Conservation (phyloP, 805 yeast genomes). For the Saccharomycopsis fermentans region DNA sequence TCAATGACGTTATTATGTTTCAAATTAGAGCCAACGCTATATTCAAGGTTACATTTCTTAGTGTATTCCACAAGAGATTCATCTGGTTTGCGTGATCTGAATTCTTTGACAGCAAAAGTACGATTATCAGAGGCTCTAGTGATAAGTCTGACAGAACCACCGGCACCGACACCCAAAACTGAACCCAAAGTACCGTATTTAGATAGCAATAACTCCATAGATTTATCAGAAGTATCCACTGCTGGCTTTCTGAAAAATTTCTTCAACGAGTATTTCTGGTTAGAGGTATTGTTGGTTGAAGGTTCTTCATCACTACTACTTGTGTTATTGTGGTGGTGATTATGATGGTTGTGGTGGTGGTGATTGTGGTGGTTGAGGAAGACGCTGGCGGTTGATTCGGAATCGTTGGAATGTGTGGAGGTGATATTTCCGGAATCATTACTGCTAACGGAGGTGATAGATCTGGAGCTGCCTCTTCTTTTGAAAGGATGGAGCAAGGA, state of each 20-base stretch:
- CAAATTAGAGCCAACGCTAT: constrained; percentile 73
- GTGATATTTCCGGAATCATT: background rate
- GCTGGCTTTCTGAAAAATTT: constrained; percentile 48
- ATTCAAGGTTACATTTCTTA: constrained; percentile 83
- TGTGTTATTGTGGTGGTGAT: background rate
- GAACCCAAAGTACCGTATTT: constrained; percentile 71
- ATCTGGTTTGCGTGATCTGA: constrained; percentile 58
- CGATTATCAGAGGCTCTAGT: constrained; percentile 58
- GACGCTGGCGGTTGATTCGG: background rate
- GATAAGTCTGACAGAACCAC: constrained; percentile 72
- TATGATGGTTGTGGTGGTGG: background rate
- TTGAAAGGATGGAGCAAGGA: background rate
- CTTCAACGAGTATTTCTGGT: constrained; percentile 30
- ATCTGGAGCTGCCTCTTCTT: background rate
- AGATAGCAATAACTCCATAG: constrained; percentile 41
- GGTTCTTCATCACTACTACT: constrained; percentile 37
- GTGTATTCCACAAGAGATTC: constrained; percentile 70
- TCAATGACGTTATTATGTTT: constrained; percentile 75
- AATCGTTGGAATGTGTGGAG: background rate
- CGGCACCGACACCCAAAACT: constrained; percentile 77
- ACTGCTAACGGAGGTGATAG: background rate
- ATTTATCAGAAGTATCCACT: background rate
- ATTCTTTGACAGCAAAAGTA: constrained; percentile 77
- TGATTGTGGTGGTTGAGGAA: background rate
- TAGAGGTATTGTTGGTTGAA: constrained; percentile 16